These are phyloP conservation scores for Neopestalotiopsis sp. DNA, from an alignment of 2,329 filamentous ascomycete species.

Conservation along the genomic window DNA sequence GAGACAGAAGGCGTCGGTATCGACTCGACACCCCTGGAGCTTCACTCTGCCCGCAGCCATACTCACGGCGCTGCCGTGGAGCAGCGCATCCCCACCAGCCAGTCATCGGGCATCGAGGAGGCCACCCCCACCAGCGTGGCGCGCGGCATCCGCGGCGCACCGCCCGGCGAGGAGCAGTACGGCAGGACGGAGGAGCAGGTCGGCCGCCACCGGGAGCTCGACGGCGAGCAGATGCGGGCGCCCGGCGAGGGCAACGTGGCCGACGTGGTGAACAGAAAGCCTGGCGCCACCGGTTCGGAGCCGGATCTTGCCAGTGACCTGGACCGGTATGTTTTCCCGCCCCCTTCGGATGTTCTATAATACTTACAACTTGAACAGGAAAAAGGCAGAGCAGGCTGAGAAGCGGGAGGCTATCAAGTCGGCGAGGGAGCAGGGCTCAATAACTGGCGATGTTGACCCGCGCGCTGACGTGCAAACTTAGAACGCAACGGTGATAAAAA, in stretches of 20 bases:
- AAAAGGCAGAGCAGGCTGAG: slow-evolving; percentile 30
- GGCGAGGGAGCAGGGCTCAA: slow-evolving; percentile 28
- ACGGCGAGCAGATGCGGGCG: slow-evolving; percentile 35
- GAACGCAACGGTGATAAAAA: no score
- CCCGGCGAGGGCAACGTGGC: slow-evolving; percentile 35
- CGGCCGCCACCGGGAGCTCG: slow-evolving; percentile 30
- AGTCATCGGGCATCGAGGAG: slow-evolving; percentile 23
- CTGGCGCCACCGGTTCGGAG: slow-evolving; percentile 32
- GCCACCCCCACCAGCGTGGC: slow-evolving; percentile 33
- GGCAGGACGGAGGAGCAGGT: slow-evolving; percentile 27
- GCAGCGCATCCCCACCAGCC: slow-evolving; percentile 25
- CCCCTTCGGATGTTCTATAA: neutral
- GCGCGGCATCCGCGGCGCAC: slow-evolving; percentile 30
- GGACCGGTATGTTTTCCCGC: slow-evolving; percentile 31
- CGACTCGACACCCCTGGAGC: slow-evolving; percentile 31
- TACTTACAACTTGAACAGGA: slow-evolving; percentile 24
- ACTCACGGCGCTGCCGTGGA: slow-evolving; percentile 22
- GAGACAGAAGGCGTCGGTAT: slow-evolving; percentile 30
- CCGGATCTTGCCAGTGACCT: slow-evolving; percentile 36
- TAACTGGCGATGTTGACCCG: slow-evolving; percentile 28
- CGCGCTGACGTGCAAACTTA: slow-evolving; percentile 23
- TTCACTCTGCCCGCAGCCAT: slow-evolving; percentile 21
- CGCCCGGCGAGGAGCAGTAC: slow-evolving; percentile 28
- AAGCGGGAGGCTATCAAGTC: slow-evolving; percentile 30
- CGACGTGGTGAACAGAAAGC: slow-evolving; percentile 29